A percentile compares a stretch with the other conserved stretches of the same genome.
Evolutionary conservation across 371 early-diverging fungal species (phyloP).

Genomic region (Mucor racemosus): DNA sequence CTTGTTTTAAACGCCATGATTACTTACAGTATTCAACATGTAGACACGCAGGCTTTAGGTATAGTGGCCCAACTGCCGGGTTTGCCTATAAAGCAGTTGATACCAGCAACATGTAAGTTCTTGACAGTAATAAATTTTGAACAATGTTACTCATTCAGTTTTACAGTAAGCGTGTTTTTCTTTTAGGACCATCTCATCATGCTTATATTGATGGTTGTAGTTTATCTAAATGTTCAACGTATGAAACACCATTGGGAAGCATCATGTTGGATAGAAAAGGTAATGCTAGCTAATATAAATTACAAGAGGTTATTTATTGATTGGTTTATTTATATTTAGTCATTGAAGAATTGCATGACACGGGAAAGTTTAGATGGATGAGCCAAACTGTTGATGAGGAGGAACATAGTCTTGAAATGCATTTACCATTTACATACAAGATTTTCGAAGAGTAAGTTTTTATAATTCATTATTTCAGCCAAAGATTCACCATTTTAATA

Average conservation of each 20-base stretch:
- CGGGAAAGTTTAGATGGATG: slow-evolving; percentile 74
- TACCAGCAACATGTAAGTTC: slow-evolving; percentile 58
- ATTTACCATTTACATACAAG: slow-evolving; percentile 85
- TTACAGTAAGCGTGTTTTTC: slow-evolving; percentile 82
- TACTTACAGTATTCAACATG: not conserved
- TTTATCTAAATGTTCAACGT: slow-evolving; percentile 68
- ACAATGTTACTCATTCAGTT: not conserved
- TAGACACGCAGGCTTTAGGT: slow-evolving; percentile 92
- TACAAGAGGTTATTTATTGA: no score
- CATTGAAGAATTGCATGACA: slow-evolving; percentile 52
- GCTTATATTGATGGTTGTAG: slow-evolving; percentile 82
- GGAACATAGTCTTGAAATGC: slow-evolving; percentile 97
- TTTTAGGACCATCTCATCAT: slow-evolving; percentile 95
- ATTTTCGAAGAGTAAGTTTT: slow-evolving; percentile 66
- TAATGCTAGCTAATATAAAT: no score
- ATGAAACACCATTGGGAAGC: slow-evolving; percentile 89
- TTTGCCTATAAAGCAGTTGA: slow-evolving; percentile 83
- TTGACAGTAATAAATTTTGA: not conserved
- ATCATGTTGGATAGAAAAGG: slow-evolving; percentile 70
- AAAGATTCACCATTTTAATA: not conserved
- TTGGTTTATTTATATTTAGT: slow-evolving; percentile 53
- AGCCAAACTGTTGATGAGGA: slow-evolving; percentile 73
- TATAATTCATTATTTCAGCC: not conserved
- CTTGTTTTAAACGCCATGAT: no score
- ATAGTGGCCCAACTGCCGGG: slow-evolving; percentile 90